Evolutionary conservation across 805 yeast species (phyloP).

Genomic region (Priceomyces melissophilus): DNA sequence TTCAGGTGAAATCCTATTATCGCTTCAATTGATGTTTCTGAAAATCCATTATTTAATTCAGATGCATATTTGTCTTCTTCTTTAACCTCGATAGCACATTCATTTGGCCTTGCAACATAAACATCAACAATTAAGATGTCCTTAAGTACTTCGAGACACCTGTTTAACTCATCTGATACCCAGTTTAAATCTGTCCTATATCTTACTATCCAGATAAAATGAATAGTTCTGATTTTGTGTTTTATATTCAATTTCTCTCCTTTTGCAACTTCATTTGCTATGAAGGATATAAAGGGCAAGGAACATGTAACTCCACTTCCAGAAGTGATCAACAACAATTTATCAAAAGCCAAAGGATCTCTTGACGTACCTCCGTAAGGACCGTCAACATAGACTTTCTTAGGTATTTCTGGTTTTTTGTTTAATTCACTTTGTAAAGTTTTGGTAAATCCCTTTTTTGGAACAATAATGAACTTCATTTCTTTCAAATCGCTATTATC

Average conservation of each 20-base stretch:
- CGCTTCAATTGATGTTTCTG: constrained; percentile 7
- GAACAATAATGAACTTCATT: constrained; percentile 44
- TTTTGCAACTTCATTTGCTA: constrained; percentile 16
- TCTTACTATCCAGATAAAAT: constrained; percentile 46
- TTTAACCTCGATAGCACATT: not conserved
- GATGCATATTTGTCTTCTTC: not conserved
- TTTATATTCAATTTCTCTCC: constrained; percentile 8
- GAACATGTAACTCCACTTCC: constrained; percentile 55
- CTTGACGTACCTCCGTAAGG: constrained; percentile 56
- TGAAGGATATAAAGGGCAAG: constrained; percentile 38
- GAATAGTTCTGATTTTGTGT: constrained; percentile 22
- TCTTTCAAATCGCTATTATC: constrained; percentile 20
- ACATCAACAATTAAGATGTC: constrained; percentile 24
- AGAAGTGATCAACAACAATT: constrained; percentile 38
- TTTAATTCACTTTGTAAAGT: constrained; percentile 28
- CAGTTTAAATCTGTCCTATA: constrained; percentile 32
- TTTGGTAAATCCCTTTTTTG: constrained; percentile 46
- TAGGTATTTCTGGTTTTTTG: constrained; percentile 18
- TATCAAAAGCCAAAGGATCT: constrained; percentile 43
- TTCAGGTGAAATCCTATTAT: not conserved
- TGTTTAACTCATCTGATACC: constrained; percentile 35
- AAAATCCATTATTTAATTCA: constrained; percentile 3
- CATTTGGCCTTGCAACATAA: constrained; percentile 13
- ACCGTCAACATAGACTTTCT: constrained; percentile 47
- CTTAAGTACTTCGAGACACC: constrained; percentile 24